A percentile compares a stretch with the other conserved stretches of the same genome.
Evolutionary conservation across 2,329 filamentous ascomycete genomes (phyloP).

Genomic region (Claviceps pusilla): DNA sequence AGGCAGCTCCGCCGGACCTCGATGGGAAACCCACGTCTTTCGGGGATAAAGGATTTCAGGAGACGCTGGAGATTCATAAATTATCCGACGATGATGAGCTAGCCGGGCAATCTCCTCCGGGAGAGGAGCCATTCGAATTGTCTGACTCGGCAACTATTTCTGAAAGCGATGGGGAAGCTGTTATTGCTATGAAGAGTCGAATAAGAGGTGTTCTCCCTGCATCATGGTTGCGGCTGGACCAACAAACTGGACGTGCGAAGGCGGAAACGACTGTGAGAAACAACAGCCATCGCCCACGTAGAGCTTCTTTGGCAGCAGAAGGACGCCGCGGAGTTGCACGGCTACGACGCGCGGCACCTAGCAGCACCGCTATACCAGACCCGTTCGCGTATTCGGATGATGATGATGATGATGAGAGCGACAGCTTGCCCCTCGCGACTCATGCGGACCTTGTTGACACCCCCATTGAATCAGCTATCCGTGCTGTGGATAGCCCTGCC

Average conservation of each 20-base stretch:
- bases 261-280: slow-evolving; percentile 14
- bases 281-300: slow-evolving; percentile 14
- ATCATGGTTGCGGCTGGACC: slow-evolving; percentile 50
- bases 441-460: background rate
- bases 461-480: background rate
- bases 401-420: background rate
- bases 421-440: background rate
- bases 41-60: background rate
- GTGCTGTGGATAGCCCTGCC: background rate
- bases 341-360: slow-evolving; percentile 20
- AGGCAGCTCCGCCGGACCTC: background rate
- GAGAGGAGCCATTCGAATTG: background rate
- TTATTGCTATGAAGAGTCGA: slow-evolving; percentile 26
- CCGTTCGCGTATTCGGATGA: slow-evolving; percentile 29
- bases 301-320: slow-evolving; percentile 23
- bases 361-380: slow-evolving; percentile 17
- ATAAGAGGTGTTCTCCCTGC: slow-evolving; percentile 50
- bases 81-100: background rate
- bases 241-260: slow-evolving; percentile 23
- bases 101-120: background rate
- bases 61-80: background rate
- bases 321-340: slow-evolving; percentile 36
- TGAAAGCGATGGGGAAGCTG: slow-evolving; percentile 27
- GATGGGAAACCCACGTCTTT: background rate
- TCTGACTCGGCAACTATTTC: slow-evolving; percentile 16